Base-by-base conservation (phyloP, 768 basidiomycete species). In the Tephrocybe rancida region DNA sequence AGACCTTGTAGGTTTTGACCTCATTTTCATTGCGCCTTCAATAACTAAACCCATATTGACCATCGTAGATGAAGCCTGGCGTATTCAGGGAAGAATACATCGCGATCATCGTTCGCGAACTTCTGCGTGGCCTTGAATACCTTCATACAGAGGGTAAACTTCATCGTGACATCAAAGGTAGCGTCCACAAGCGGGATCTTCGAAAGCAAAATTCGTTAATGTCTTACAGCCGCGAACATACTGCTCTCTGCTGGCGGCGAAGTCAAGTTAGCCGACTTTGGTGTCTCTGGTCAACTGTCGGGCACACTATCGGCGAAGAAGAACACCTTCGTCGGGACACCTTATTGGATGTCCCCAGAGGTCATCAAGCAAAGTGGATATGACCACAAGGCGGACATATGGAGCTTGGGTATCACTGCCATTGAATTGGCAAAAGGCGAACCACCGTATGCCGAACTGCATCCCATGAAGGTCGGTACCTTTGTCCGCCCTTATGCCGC, bases 331-430 rank as follows among this genome's bases (percentile, higher is more conserved):
- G 96, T 96, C 27, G 93, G 93, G 25, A 95, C 96, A 16, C 96
- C 96, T 3, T 99, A 98, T 67, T 99, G 97, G 97, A 99, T 99
- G 97, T 94, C 93, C 6, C 97, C 97, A 5, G 97, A 99, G 67
- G 95, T 98, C 21, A 99, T 99, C 77, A 98, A 98, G 69, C 97
- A 99, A 73, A 96, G 94, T 52, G 97, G 97, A 3, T 99, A 99
- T 71, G 97, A 98, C 64, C 90, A 95, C 69, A 98, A 98, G 67
- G 97, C 97, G 14, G 97, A 99, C 70, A 98, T 99, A 44, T 99
- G 97, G 97, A 93, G 90, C 70, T 73, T 99, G 57, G 97, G 96
- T 13, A 96, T 96, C 62, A 99, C 97, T 6, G 92, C 94, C 26
- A 98, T 98, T 60, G 97, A 99, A 69, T 78, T 99, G 62, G 97